Evolutionary conservation across 345 rosid genomes (phyloP), one percentile per base, ranked within the genome.

Genomic region (Eucalyptus tenuipes): DNA sequence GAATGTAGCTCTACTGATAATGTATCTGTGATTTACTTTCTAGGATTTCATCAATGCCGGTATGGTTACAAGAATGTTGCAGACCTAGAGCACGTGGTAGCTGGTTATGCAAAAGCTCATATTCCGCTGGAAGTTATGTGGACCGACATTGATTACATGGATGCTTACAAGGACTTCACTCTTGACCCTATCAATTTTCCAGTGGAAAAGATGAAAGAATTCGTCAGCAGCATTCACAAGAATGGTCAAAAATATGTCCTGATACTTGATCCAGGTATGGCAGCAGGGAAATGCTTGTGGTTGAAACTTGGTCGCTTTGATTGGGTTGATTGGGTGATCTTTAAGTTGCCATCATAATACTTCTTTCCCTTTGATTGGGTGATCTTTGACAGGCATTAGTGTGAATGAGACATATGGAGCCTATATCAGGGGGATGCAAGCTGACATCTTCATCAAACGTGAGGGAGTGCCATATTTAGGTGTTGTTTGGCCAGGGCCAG

Each of bases 131-230:
- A 96, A 86, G 97, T 95, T 22, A 95, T 96, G 92, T 96, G 97
- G 98, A 93, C 95, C 0, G 98, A 96, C 86, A 96, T 96, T 50
- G 98, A 96, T 88, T 90, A 96, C 94, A 96, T 95, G 98, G 97
- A 95, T 52, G 94, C 57, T 5, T 94, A 86, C 75, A 94, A 95
- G 94, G 97, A 92, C 89, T 96, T 96, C 90, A 95, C 98, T 50
- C 94, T 96, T 81, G 94, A 95, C 64, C 97, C 97, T 3, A 59
- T 93, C 31, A 94, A 95, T 88, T 96, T 94, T 89, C 97, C 97
- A 0, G 88, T 57, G 59, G 93, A 93, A 12, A 87, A 85, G 89
- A 92, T 94, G 97, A 93, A 90, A 53, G 85, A 52, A 2, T 91
- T 95, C 24, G 93, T 95, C 12, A 88, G 89, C 31, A 85, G 55